Evolutionary conservation across 73 alveolate genomes (phyloP), one percentile per base, ranked within the genome.

Genomic region (Symbiodinium pilosum): DNA sequence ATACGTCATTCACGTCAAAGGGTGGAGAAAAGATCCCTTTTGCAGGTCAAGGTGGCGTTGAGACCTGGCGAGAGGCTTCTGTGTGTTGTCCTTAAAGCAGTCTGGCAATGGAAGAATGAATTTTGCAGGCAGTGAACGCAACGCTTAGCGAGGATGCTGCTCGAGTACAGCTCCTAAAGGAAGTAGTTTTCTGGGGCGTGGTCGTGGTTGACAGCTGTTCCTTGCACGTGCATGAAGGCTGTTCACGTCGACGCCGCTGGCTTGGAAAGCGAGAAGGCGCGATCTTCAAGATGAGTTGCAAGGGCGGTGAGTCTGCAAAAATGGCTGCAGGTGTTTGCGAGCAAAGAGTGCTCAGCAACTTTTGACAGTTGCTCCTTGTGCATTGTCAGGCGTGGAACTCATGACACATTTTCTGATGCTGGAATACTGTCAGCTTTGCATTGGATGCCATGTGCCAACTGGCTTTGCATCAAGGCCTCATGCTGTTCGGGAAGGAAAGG

Each of bases 401-500:
- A 30, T 54, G 4, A 30, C 71, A 54, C 18, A 30, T 21, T 54
- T n/a, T n/a, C n/a, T n/a, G n/a, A n/a, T n/a, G n/a, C n/a, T n/a
- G n/a, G n/a, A n/a, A n/a, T n/a, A n/a, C n/a, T n/a, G n/a, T n/a
- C n/a, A n/a, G n/a, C n/a, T n/a, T n/a, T n/a, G n/a, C n/a, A n/a
- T n/a, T n/a, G n/a, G n/a, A n/a, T 0, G 43, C 36, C 32, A 24
- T 73, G 30, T 73, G 85, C 85, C 2, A 73, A 34, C 41, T 34
- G 11, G 85, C 21, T 16, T 11, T 36, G 85, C 28, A n/a, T n/a
- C n/a, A 9, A 88, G 95, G 95, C 95, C 95, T 21, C 95, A 88
- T 42, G 95, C 95, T 26, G 69, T 88, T 36, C 95, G 95, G 75
- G 95, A 88, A n/a, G 95, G 95, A 81, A 88, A 88, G 95, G 95